phyloP scores from a whole-genome alignment of 2,329 filamentous ascomycete species.

The Cytospora schulzeri region DNA sequence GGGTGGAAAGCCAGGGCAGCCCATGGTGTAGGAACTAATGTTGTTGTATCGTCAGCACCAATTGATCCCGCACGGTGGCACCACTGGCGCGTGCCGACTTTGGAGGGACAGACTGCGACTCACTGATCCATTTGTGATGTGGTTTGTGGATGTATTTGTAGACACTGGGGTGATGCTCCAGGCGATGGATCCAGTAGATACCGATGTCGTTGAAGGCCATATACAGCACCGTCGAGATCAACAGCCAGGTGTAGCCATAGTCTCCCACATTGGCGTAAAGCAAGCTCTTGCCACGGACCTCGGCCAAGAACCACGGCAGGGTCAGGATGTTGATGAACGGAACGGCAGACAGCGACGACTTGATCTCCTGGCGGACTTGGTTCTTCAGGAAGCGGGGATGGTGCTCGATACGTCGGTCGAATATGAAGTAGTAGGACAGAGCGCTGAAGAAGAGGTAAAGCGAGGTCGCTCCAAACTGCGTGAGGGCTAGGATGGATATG shows the following conservation, averaged over 20 bases:
- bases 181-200: slow-evolving; percentile 52
- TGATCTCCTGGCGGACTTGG: slow-evolving; percentile 48
- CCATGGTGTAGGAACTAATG: slow-evolving; percentile 48
- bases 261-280: slow-evolving; percentile 44
- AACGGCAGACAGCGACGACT: slow-evolving; percentile 45
- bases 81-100: background rate
- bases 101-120: slow-evolving; percentile 27
- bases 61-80: background rate
- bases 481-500: slow-evolving; percentile 42
- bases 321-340: slow-evolving; percentile 49
- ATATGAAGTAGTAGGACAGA: slow-evolving; percentile 72
- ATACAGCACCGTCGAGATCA: slow-evolving; percentile 43
- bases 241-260: slow-evolving; percentile 45
- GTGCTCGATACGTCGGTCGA: slow-evolving; percentile 48
- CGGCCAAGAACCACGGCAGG: slow-evolving; percentile 48
- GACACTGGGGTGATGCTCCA: slow-evolving; percentile 48
- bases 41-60: background rate
- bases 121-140: slow-evolving; percentile 53
- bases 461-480: slow-evolving; percentile 40
- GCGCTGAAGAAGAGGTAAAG: slow-evolving; percentile 67
- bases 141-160: slow-evolving; percentile 53
- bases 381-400: slow-evolving; percentile 52
- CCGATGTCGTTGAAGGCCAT: slow-evolving; percentile 49
- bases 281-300: slow-evolving; percentile 49
- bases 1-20: slow-evolving; percentile 52